Evolutionary conservation across 2,329 filamentous ascomycete genomes (phyloP), one percentile per base, ranked within the genome.

Genomic region (Aspergillus sergii): DNA sequence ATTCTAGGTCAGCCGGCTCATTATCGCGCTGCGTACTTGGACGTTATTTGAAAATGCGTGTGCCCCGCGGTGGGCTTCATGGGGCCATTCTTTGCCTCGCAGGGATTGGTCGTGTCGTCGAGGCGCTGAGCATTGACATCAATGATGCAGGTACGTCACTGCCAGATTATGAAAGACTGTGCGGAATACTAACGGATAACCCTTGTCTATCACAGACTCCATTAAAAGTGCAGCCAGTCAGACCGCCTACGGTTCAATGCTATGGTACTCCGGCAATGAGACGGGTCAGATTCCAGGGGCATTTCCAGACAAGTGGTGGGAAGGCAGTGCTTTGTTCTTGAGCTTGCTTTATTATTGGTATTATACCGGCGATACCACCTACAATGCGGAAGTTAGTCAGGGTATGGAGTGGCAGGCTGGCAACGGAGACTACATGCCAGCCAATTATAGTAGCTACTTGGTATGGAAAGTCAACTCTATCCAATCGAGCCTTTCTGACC

Each of bases 291-390:
- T 81, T 36, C 83, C 83, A 11, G 85, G 85, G 57, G 77, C 84
- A 57, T 79, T 93, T 43, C 87, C 88, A 4, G 90, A 89, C 75
- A 91, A 91, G 81, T 92, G 89, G 89, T 92, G 89, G 89, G 87
- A 92, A 73, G 87, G 87, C 10, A 86, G 88, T 61, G 86, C 87
- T 16, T 82, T 92, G 78, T 90, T 90, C 83, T 87, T 88, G 66
- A 85, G 88, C 1, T 79, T 90, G 69, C 82, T 92, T 50, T 88
- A 91, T 75, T 92, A 92, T 75, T 90, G 88, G 86, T 85, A 88
- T 65, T 83, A 86, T 61, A 91, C 89, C 0, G 88, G 87, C 61
- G 89, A 91, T 74, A 72, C 78, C 4, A 83, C 83, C 59, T 91
- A 89, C 78, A 90, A 91, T 74, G 72, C 83, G 11, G 81, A 86